These are phyloP conservation scores for Diversispora epigaea DNA, from an alignment of 192 early-diverging fungal genomes.

Conservation along the genomic window DNA sequence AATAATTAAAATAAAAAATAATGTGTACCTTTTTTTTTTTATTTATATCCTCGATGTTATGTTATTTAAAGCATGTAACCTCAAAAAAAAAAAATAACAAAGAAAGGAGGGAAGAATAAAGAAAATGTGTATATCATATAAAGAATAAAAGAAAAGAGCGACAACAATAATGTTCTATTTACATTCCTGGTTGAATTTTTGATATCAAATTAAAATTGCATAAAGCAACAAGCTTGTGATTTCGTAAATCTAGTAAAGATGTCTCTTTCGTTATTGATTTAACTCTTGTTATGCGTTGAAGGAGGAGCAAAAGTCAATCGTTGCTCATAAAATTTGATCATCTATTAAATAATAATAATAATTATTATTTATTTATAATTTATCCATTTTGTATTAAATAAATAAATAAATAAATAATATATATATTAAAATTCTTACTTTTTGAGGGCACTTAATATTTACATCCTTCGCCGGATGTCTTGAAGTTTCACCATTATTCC, in stretches of 20 bases:
- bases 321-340: slow-evolving; percentile 34
- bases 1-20: too few relatives aligned
- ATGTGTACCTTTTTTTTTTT: too few relatives aligned
- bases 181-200: neutral
- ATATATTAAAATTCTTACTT: slow-evolving; percentile 2
- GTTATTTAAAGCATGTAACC: too few relatives aligned
- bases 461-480: slow-evolving; percentile 29
- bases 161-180: slow-evolving; percentile 16
- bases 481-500: slow-evolving; percentile 27
- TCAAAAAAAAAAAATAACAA: neutral
- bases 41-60: neutral
- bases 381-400: neutral
- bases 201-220: neutral
- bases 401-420: neutral
- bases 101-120: neutral
- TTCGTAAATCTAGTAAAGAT: slow-evolving; percentile 1
- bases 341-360: slow-evolving; percentile 12
- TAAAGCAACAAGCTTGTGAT: neutral
- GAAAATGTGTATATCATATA: neutral
- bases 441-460: slow-evolving; percentile 28
- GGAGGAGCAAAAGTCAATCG: slow-evolving; percentile 33
- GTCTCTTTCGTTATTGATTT: neutral
- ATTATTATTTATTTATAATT: neutral
- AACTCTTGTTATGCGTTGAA: neutral
- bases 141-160: neutral